Conservation (phyloP, 768 basidiomycete genomes). For the Mycena epipterygia region DNA sequence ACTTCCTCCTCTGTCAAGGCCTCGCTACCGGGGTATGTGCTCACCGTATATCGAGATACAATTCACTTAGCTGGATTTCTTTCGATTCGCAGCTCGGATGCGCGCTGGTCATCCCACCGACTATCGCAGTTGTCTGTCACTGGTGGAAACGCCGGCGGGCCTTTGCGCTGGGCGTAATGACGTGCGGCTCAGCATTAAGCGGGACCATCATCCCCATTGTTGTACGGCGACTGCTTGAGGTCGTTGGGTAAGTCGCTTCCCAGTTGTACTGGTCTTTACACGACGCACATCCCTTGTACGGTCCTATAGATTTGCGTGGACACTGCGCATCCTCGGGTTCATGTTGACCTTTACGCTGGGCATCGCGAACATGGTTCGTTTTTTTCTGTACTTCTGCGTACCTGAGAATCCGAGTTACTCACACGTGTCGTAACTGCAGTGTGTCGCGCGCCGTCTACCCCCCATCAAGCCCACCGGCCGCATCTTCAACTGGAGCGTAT, state of each 20-base stretch:
- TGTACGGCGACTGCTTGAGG: background rate
- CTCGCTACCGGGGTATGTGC: background rate
- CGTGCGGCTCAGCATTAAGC: background rate
- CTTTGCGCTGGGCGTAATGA: background rate
- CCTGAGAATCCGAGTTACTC: too few species aligned
- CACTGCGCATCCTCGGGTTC: slow-evolving; percentile 2
- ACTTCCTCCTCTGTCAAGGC: slow-evolving; percentile 3
- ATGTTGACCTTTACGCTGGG: background rate
- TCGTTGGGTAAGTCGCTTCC: background rate
- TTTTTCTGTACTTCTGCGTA: background rate
- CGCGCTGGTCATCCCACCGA: background rate
- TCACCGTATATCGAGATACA: background rate
- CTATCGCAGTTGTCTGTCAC: background rate
- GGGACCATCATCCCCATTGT: background rate
- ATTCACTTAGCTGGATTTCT: background rate
- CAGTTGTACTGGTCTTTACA: background rate
- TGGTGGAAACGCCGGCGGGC: slow-evolving; percentile 3
- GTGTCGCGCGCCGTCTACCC: background rate
- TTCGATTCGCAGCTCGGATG: background rate
- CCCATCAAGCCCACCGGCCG: background rate
- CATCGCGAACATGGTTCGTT: background rate
- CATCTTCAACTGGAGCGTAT: background rate
- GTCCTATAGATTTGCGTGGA: slow-evolving; percentile 6
- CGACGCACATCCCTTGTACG: background rate
- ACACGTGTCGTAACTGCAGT: background rate